Conservation (phyloP, 129 eudicot genomes). For the Pittosporum tobira region DNA sequence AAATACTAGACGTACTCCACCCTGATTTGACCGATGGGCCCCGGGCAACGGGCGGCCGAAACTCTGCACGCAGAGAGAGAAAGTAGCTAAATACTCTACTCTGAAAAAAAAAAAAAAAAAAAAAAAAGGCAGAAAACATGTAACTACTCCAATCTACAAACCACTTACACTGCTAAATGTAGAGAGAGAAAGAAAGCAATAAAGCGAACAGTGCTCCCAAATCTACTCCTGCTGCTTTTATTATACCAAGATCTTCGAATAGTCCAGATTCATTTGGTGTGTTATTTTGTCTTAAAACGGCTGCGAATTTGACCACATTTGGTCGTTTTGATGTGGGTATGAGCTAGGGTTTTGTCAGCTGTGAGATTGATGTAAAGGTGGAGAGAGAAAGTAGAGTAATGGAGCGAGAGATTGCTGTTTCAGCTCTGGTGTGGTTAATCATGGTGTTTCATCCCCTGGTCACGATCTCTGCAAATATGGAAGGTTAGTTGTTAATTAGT, state of each 20-base stretch:
- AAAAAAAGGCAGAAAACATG: not conserved
- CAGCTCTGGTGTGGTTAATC: constrained; percentile 2
- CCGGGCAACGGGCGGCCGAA: constrained; percentile 1
- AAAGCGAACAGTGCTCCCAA: not conserved
- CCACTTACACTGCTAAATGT: not conserved
- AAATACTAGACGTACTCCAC: too few species aligned
- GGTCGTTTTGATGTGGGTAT: not conserved
- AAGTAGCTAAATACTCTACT: too few species aligned
- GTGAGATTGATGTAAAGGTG: constrained; percentile 5
- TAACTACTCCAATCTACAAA: not conserved
- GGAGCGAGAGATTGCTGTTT: constrained; percentile 14
- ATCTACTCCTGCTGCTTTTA: not conserved
- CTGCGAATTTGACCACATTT: not conserved
- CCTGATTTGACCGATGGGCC: constrained; percentile 2
- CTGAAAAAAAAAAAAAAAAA: too few species aligned
- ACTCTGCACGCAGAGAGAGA: constrained; percentile 9
- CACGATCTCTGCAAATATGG: constrained; percentile 4
- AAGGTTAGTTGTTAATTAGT: not conserved
- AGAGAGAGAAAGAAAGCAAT: not conserved
- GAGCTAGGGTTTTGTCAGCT: not conserved
- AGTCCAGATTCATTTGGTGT: not conserved
- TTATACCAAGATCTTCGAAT: not conserved
- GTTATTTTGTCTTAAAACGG: not conserved
- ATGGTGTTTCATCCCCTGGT: constrained; percentile 1
- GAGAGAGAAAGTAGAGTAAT: not conserved